Conservation (phyloP, 2,329 filamentous ascomycete species). For the Cercospora sp. region DNA sequence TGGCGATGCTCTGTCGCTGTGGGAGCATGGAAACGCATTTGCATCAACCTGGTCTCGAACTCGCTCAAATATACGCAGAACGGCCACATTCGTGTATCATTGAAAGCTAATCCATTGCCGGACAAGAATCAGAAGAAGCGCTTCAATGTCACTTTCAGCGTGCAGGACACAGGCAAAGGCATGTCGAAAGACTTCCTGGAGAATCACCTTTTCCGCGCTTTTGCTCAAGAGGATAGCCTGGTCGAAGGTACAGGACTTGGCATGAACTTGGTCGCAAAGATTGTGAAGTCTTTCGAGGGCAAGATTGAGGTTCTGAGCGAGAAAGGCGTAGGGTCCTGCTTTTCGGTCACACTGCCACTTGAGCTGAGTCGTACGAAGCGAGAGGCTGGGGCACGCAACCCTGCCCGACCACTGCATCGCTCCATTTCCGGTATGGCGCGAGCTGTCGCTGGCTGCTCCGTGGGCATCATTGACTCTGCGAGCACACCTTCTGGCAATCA, state of each 20-base stretch:
- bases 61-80: slow-evolving; percentile 50
- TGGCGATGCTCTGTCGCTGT: slow-evolving; percentile 50
- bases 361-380: slow-evolving; percentile 23
- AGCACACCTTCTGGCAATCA: slow-evolving; percentile 22
- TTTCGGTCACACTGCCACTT: slow-evolving; percentile 28
- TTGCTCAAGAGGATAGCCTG: slow-evolving; percentile 64
- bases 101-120: slow-evolving; percentile 27
- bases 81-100: slow-evolving; percentile 45
- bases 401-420: slow-evolving; percentile 14
- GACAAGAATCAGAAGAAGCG: slow-evolving; percentile 26
- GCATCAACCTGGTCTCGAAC: slow-evolving; percentile 52
- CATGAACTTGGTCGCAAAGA: slow-evolving; percentile 61
- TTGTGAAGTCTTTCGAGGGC: slow-evolving; percentile 62
- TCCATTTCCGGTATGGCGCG: slow-evolving; percentile 17
- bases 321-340: slow-evolving; percentile 28
- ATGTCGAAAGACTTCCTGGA: slow-evolving; percentile 65
- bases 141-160: slow-evolving; percentile 36
- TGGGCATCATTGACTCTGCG: slow-evolving; percentile 27
- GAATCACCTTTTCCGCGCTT: slow-evolving; percentile 63
- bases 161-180: slow-evolving; percentile 66
- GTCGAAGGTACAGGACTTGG: slow-evolving; percentile 65
- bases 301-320: slow-evolving; percentile 48
- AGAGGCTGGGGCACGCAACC: slow-evolving; percentile 14
- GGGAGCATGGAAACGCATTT: slow-evolving; percentile 50
- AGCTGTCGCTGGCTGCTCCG: slow-evolving; percentile 19